Percentiles rank a stretch among this genome's conserved stretches.
Conservation (phyloP, 2,329 filamentous ascomycete genomes). For the Aspergillus brunneoviolaceus region DNA sequence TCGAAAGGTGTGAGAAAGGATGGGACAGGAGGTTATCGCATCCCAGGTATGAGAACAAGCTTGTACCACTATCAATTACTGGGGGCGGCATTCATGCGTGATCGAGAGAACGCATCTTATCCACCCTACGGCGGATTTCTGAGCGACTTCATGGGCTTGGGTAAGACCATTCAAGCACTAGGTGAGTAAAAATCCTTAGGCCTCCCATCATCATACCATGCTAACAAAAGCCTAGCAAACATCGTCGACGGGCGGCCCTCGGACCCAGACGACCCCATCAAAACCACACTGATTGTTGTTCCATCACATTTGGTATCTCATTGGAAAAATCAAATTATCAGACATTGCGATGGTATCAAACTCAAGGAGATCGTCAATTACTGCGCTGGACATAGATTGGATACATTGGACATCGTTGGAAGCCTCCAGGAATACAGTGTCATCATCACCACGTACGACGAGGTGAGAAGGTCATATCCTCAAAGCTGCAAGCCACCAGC, state of each 20-base stretch:
- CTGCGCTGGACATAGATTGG: constrained; percentile 21
- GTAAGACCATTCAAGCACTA: constrained; percentile 41
- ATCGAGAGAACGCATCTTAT: constrained; percentile 28
- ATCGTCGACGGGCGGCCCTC: constrained; percentile 35
- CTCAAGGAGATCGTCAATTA: constrained; percentile 28
- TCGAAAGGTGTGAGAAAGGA: constrained; percentile 25
- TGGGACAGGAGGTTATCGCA: constrained; percentile 32
- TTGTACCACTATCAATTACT: constrained; percentile 39
- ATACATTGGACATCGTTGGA: constrained; percentile 19
- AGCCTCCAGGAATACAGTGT: constrained; percentile 23
- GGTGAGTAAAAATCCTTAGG: constrained; percentile 16
- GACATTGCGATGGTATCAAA: constrained; percentile 28
- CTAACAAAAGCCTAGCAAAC: constrained; percentile 27
- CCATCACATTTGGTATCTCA: constrained; percentile 35
- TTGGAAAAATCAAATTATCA: constrained; percentile 34
- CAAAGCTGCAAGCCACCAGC: constrained; percentile 18
- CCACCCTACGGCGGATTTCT: constrained; percentile 38
- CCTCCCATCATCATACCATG: background rate
- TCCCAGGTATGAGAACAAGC: constrained; percentile 33
- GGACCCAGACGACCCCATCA: constrained; percentile 17
- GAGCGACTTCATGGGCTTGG: constrained; percentile 45
- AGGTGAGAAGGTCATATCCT: constrained; percentile 38
- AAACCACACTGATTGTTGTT: constrained; percentile 40
- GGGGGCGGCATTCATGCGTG: constrained; percentile 35
- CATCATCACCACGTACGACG: constrained; percentile 41